phyloP scores from a whole-genome alignment of 1,284 basidiomycete genomes.

The Malassezia psittaci region DNA sequence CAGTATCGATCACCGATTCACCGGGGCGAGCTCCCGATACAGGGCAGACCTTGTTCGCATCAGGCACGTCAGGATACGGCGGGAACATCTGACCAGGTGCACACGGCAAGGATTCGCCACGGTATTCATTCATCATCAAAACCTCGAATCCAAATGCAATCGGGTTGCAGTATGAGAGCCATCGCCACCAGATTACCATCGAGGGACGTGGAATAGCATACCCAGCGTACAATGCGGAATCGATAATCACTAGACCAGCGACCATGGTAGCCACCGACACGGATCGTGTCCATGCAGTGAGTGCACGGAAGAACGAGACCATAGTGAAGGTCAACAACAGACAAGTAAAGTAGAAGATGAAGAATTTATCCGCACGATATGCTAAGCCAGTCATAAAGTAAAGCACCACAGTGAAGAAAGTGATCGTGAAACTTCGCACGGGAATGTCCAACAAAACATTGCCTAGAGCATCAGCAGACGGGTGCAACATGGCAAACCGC shows the following conservation, averaged over 20 bases:
- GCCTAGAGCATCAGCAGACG: conserved; percentile 27
- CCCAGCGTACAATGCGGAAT: conserved; percentile 30
- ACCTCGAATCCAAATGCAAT: conserved; percentile 34
- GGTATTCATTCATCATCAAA: conserved; percentile 38
- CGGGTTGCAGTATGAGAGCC: conserved; percentile 40
- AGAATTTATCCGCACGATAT: conserved; percentile 28
- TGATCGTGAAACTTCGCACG: conserved; percentile 22
- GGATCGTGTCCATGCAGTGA: conserved; percentile 22
- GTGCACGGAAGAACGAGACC: conserved; percentile 35
- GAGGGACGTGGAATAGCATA: conserved; percentile 36
- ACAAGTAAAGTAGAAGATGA: conserved; percentile 26
- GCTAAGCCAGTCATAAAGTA: conserved; percentile 36
- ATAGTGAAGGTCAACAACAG: conserved; percentile 27
- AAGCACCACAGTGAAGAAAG: conserved; percentile 27
- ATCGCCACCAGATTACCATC: conserved; percentile 40
- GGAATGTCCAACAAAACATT: conserved; percentile 36
- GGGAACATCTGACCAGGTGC: conserved; percentile 20
- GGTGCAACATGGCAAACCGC: conserved; percentile 33
- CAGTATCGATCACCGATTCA: conserved; percentile 18
- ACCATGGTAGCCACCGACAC: conserved; percentile 29
- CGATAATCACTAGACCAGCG: conserved; percentile 30
- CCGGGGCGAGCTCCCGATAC: conserved; percentile 26
- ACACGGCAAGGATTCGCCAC: conserved; percentile 24
- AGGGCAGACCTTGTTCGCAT: conserved; percentile 30
- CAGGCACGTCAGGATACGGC: conserved; percentile 14